These are phyloP conservation scores for Mariannaea elegans DNA, from an alignment of 2,329 filamentous ascomycete genomes.

Conservation along the genomic window DNA sequence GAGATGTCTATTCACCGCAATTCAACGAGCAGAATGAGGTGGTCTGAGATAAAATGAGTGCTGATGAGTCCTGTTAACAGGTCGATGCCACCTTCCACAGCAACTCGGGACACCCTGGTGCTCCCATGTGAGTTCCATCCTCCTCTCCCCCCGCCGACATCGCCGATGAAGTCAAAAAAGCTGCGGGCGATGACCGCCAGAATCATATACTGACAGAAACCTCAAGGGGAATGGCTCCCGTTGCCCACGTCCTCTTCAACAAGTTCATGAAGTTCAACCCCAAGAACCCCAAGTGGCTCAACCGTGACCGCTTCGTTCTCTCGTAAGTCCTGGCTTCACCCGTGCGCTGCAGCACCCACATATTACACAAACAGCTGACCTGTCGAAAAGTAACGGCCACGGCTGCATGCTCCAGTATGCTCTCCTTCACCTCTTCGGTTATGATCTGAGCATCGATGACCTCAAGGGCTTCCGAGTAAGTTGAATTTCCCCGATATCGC, in stretches of 20 bases:
- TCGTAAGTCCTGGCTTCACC: conserved; percentile 73
- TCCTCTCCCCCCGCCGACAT: conserved; percentile 13
- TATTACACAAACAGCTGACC: conserved; percentile 24
- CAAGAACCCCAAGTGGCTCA: conserved; percentile 96
- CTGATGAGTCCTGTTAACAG: conserved; percentile 58
- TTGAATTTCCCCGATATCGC: conserved; percentile 32
- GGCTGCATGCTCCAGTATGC: conserved; percentile 99
- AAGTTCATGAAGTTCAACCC: conserved; percentile 99
- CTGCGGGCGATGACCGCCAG: conserved; percentile 3
- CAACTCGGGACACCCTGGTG: conserved; percentile 98
- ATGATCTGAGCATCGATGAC: conserved; percentile 85
- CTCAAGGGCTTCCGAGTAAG: conserved; percentile 95
- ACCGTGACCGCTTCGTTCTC: conserved; percentile 98
- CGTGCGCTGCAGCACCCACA: neutral
- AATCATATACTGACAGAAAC: conserved; percentile 43
- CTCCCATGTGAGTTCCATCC: conserved; percentile 77
- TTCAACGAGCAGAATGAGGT: neutral
- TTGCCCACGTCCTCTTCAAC: conserved; percentile 97
- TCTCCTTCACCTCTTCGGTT: conserved; percentile 96
- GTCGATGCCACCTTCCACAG: conserved; percentile 96
- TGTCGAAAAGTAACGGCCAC: conserved; percentile 82
- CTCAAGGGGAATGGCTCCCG: conserved; percentile 82
- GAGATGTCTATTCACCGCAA: neutral
- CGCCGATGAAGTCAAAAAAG: conserved; percentile 19
- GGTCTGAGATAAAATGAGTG: conserved; percentile 19